Evolutionary conservation across 1,284 basidiomycete species (phyloP), one percentile per base, ranked within the genome.

Genomic region (Moesziomyces sp.): DNA sequence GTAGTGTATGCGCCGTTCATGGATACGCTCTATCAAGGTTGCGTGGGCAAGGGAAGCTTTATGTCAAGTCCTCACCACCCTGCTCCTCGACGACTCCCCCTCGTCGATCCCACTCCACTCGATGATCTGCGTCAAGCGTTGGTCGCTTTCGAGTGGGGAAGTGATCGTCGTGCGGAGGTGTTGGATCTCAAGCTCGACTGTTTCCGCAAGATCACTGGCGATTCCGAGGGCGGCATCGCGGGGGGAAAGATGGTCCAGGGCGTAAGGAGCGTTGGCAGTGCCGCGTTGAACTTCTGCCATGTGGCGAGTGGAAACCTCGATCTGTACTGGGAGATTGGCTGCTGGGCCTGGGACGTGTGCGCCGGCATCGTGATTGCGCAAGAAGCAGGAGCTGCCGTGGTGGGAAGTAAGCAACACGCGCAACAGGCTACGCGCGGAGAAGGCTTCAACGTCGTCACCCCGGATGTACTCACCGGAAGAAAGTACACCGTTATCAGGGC

Each of bases 341-440:
- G 81, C 58, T 84, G 83, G 83, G 80, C 80, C 0, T 84, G 82
- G 83, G 83, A 86, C 63, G 85, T 79, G 1, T 83, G 90, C 87
- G 91, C 96, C 0, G 95, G 94, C 0, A 90, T 93, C n/a, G 90
- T 95, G 68, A 95, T 99, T 72, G 92, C 93, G 0, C 88, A 92
- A 69, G 96, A 97, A 84, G 93, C 95, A 52, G 81, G 63, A 30
- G 78, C 49, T 16, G 70, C 53, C 47, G 81, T 65, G 9, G 72
- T 76, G 18, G 73, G 59, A 62, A 74, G 56, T 24, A 66, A 65
- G 56, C 51, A 16, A 21, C 78, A 67, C 72, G 80, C 75, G 23
- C 74, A 19, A 52, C 59, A 66, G 52, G 78, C 48, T 16, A 89
- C 89, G 34, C 89, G 90, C 58, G 84, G 84, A 2, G 85, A 86